These are phyloP conservation scores for Ganoderma leucocontextum DNA, from an alignment of 1,284 basidiomycete genomes.

Conservation along the genomic window DNA sequence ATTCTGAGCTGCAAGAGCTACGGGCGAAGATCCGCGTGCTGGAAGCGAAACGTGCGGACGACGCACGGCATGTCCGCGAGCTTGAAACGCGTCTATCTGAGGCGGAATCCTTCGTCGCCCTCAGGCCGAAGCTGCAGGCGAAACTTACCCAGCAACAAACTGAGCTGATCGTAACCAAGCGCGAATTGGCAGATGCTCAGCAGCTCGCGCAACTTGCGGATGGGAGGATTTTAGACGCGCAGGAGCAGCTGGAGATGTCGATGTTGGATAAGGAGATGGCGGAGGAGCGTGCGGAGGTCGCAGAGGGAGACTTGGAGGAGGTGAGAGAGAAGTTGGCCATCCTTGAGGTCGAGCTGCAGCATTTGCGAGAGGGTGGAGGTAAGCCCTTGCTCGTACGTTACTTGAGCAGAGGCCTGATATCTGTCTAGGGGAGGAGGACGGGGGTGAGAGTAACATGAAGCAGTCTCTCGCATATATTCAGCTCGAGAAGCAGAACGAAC, in stretches of 20 bases:
- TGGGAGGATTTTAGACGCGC: constrained; percentile 69
- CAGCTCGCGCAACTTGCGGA: constrained; percentile 71
- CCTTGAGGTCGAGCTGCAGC: constrained; percentile 85
- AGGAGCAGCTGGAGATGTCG: constrained; percentile 93
- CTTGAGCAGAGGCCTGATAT: constrained; percentile 2
- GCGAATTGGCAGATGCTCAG: constrained; percentile 74
- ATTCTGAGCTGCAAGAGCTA: constrained; percentile 81
- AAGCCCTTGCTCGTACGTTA: constrained; percentile 27
- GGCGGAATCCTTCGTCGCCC: constrained; percentile 85
- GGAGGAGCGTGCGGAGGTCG: constrained; percentile 89
- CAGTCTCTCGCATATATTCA: constrained; percentile 87
- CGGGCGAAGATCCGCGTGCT: constrained; percentile 86
- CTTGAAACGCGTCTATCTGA: constrained; percentile 88
- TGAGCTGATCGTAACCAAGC: constrained; percentile 73
- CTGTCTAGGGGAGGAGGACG: constrained; percentile 43
- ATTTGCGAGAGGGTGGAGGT: constrained; percentile 68
- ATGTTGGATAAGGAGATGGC: constrained; percentile 98
- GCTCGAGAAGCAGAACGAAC: constrained; percentile 95
- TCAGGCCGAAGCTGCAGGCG: constrained; percentile 88
- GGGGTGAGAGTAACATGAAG: constrained; percentile 57
- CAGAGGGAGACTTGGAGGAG: constrained; percentile 80
- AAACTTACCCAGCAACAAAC: constrained; percentile 86
- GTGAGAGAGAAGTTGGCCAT: constrained; percentile 83
- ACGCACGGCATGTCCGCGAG: constrained; percentile 82
- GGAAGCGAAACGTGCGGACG: constrained; percentile 89